A percentile compares a stretch with the other conserved stretches of the same genome.
Evolutionary conservation across 169 alveolate genomes (phyloP).

Genomic region (Cryptosporidium sp.): DNA sequence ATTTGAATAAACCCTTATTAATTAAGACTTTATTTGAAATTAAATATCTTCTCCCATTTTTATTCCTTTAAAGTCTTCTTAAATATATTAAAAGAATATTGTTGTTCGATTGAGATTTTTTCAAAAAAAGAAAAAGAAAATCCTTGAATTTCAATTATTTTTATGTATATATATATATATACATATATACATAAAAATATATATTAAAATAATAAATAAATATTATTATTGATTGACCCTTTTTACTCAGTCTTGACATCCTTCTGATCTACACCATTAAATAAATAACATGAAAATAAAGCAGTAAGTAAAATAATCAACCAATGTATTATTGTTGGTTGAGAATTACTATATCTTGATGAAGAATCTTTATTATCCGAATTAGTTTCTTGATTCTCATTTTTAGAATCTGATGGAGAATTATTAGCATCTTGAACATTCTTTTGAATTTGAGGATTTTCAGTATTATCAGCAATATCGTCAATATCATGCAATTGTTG

Average conservation of each 20-base stretch:
- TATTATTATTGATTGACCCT: neutral
- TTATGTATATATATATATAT: too few relatives aligned
- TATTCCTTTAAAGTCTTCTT: too few relatives aligned
- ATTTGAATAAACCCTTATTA: too few relatives aligned
- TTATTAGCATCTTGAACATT: neutral
- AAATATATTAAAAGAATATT: too few relatives aligned
- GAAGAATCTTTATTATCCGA: slow-evolving; percentile 1
- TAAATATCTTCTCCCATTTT: too few relatives aligned
- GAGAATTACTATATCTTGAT: slow-evolving; percentile 19
- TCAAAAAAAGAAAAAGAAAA: too few relatives aligned
- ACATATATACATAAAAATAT: too few relatives aligned
- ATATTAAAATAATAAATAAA: too few relatives aligned
- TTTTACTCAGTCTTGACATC: neutral
- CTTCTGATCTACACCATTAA: slow-evolving; percentile 1
- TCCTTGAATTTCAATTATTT: too few relatives aligned
- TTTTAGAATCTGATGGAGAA: neutral
- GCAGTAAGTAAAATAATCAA: slow-evolving; percentile 40
- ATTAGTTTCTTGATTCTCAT: neutral
- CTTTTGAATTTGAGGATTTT: neutral
- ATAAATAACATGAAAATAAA: slow-evolving; percentile 23
- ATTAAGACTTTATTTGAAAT: too few relatives aligned
- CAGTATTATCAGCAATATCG: neutral
- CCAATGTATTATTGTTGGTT: slow-evolving; percentile 59
- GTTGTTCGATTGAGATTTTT: too few relatives aligned
- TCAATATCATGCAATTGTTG: slow-evolving; percentile 11